Evolutionary conservation across 495 filamentous ascomycete genomes (phyloP).

Genomic region (Daldinia loculata): DNA sequence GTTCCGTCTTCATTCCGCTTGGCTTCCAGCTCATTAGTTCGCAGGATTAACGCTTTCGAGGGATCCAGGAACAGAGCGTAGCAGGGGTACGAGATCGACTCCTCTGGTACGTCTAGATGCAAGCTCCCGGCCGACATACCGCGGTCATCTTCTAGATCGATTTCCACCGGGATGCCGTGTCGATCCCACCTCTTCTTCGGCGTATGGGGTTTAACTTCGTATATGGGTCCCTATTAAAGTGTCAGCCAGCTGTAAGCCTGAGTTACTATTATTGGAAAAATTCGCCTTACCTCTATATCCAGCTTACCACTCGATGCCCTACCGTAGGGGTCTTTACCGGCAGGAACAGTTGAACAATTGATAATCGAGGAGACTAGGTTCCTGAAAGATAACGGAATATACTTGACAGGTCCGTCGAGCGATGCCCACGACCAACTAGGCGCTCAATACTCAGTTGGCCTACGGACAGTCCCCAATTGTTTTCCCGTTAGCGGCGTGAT

Average conservation of each 20-base stretch:
- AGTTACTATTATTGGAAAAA: constrained; percentile 7
- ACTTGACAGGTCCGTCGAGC: constrained; percentile 24
- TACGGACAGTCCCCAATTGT: constrained; percentile 6
- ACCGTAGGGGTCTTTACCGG: constrained; percentile 18
- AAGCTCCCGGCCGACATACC: constrained; percentile 23
- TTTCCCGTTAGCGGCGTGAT: constrained; percentile 16
- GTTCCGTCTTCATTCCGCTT: constrained; percentile 12
- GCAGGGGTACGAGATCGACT: constrained; percentile 26
- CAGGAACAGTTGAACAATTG: constrained; percentile 10
- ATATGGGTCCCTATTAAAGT: constrained; percentile 16
- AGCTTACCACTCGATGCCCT: constrained; percentile 21
- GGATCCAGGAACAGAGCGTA: constrained; percentile 31
- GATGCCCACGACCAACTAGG: constrained; percentile 29
- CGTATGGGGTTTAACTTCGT: constrained; percentile 18
- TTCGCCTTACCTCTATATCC: constrained; percentile 22
- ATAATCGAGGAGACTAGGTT: constrained; percentile 5
- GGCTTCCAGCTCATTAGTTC: constrained; percentile 14
- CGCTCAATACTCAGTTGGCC: constrained; percentile 9
- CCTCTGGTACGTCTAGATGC: constrained; percentile 20
- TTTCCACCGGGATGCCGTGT: constrained; percentile 27
- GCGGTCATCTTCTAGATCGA: constrained; percentile 29
- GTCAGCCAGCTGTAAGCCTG: constrained; percentile 3
- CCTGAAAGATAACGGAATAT: constrained; percentile 29
- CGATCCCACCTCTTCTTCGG: constrained; percentile 30
- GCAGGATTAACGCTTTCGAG: constrained; percentile 30